These are phyloP conservation scores for Fibroporia radiculosa DNA, from an alignment of 768 basidiomycete species.

Conservation along the genomic window DNA sequence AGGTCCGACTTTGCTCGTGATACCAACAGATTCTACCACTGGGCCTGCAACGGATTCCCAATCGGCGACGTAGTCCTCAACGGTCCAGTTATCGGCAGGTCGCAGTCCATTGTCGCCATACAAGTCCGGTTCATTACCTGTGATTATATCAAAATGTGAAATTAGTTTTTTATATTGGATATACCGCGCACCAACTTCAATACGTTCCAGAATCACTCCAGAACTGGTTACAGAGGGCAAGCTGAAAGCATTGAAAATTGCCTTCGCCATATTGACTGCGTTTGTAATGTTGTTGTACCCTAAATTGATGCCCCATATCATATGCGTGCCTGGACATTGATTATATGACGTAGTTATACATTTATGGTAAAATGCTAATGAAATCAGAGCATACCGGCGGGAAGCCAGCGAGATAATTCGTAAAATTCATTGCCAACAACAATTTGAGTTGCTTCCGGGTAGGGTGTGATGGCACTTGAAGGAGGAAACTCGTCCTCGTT, in stretches of 20 bases:
- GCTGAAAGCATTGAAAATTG: conserved; percentile 24
- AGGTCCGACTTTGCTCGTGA: conserved; percentile 9
- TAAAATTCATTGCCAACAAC: conserved; percentile 54
- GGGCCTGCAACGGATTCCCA: conserved; percentile 20
- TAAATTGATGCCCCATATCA: conserved; percentile 66
- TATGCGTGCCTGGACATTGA: conserved; percentile 39
- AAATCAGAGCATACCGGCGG: conserved; percentile 32
- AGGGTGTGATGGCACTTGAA: conserved; percentile 42
- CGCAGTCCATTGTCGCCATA: conserved; percentile 25
- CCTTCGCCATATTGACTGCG: conserved; percentile 24
- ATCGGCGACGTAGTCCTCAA: conserved; percentile 22
- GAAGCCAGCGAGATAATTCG: conserved; percentile 42
- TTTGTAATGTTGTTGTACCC: conserved; percentile 29
- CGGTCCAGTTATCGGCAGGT: conserved; percentile 16
- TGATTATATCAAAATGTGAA: neutral
- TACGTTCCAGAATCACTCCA: conserved; percentile 22
- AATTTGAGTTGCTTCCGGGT: conserved; percentile 59
- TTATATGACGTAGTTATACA: neutral
- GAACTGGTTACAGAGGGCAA: conserved; percentile 14
- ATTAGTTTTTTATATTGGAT: neutral
- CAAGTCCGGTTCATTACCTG: conserved; percentile 28
- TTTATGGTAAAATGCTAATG: neutral
- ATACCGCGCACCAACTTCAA: conserved; percentile 20
- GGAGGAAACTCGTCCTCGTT: conserved; percentile 44
- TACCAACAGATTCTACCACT: conserved; percentile 16